Evolutionary conservation across 495 filamentous ascomycete genomes (phyloP).

Genomic region (Penicillium steckii): DNA sequence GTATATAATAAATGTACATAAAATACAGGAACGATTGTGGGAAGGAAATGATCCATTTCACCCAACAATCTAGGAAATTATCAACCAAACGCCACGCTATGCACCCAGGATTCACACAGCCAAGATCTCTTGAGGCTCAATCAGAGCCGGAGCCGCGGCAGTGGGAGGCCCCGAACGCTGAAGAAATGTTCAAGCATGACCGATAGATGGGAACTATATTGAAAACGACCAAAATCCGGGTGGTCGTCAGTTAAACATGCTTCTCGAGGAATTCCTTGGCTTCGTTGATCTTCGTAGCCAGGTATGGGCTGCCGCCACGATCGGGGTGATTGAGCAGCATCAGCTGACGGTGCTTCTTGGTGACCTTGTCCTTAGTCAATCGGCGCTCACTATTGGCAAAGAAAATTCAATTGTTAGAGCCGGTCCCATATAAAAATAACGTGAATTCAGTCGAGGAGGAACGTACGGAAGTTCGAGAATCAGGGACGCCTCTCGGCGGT

Average conservation of each 20-base stretch:
- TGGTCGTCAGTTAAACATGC: constrained; percentile 24
- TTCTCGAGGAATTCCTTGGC: constrained; percentile 97
- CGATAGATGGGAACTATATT: neutral
- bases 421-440: neutral
- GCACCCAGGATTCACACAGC: constrained; percentile 34
- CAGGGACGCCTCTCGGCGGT: constrained; percentile 80
- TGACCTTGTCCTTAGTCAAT: constrained; percentile 85
- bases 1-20: constrained; percentile 35
- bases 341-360: constrained; percentile 92
- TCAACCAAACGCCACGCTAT: constrained; percentile 49
- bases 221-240: neutral
- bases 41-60: neutral
- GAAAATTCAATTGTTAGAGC: constrained; percentile 17
- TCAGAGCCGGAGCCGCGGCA: neutral
- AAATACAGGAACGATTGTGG: constrained; percentile 23
- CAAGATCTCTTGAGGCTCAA: constrained; percentile 6
- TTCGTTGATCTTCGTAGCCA: constrained; percentile 97
- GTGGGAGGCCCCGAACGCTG: neutral
- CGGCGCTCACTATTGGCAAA: constrained; percentile 65
- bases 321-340: constrained; percentile 99
- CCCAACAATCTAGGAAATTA: constrained; percentile 28
- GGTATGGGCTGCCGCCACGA: constrained; percentile 91
- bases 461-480: constrained; percentile 88
- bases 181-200: neutral
- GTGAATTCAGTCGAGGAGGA: neutral